Percentiles rank a stretch among this genome's conserved stretches.
These are phyloP conservation scores for Colletotrichum sp. DNA, from an alignment of 2,329 filamentous ascomycete species.

Conservation along the genomic window DNA sequence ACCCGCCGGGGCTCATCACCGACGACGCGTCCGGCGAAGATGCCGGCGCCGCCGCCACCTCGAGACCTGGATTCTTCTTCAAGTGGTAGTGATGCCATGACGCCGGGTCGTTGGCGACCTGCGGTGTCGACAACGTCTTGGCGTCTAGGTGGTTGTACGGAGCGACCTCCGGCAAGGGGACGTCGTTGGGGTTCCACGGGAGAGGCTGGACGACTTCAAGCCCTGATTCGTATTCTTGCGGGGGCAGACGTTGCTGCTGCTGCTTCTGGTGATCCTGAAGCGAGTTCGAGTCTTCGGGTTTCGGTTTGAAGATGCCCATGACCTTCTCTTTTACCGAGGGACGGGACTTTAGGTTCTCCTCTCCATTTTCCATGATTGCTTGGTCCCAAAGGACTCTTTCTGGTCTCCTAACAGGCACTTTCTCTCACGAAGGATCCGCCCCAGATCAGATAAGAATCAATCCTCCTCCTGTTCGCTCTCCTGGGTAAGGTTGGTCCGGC, in stretches of 20 bases:
- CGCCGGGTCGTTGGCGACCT: not conserved
- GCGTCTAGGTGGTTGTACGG: not conserved
- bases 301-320: not conserved
- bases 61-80: constrained; percentile 3
- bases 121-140: not conserved
- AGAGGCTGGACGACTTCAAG: constrained; percentile 6
- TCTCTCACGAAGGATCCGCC: not conserved
- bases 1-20: not conserved
- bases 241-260: not conserved
- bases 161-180: constrained; percentile 1
- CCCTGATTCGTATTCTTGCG: constrained; percentile 6
- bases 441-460: not conserved
- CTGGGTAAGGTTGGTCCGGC: not conserved
- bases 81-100: not conserved
- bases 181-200: constrained; percentile 5
- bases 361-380: not conserved
- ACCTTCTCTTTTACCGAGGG: not conserved
- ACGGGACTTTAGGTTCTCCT: not conserved
- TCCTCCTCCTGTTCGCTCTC: not conserved
- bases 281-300: not conserved
- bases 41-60: not conserved
- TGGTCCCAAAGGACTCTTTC: not conserved
- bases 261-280: not conserved
- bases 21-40: not conserved
- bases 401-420: not conserved